A percentile compares a stretch with the other conserved stretches of the same genome.
These are phyloP conservation scores for Oryza australiensis DNA, from an alignment of 176 grass and related monocot genomes.

Conservation along the genomic window DNA sequence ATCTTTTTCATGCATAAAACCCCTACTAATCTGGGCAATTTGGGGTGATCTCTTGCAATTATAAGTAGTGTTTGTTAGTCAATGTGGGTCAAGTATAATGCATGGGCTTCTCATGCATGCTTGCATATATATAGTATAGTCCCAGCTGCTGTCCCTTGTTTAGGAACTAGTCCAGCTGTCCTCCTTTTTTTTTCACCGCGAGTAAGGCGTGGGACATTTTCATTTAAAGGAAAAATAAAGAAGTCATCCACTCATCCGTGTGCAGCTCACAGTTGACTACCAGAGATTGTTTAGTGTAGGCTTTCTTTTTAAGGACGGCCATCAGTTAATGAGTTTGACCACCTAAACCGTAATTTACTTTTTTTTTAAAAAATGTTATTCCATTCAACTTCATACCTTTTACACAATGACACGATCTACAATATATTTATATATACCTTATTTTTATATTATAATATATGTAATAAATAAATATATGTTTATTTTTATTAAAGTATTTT, in stretches of 20 bases:
- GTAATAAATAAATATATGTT: too few relatives aligned
- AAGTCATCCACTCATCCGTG: not conserved
- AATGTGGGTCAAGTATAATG: not conserved
- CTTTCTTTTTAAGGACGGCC: not conserved
- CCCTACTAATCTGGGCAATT: not conserved
- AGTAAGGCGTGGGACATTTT: not conserved
- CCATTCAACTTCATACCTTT: too few relatives aligned
- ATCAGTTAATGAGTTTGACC: not conserved
- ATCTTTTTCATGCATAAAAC: not conserved
- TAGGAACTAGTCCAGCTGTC: too few relatives aligned
- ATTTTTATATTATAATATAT: too few relatives aligned
- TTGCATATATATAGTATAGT: not conserved
- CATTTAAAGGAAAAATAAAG: not conserved
- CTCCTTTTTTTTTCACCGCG: not conserved
- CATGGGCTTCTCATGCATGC: not conserved
- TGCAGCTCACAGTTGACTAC: slow-evolving; percentile 29
- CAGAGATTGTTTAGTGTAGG: not conserved
- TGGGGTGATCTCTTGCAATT: not conserved
- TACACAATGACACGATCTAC: too few relatives aligned
- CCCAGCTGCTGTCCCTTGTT: not conserved
- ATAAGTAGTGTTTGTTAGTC: not conserved
- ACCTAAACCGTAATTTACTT: not conserved
- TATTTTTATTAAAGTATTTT: too few relatives aligned
- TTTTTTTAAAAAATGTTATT: not conserved
- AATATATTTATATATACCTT: too few relatives aligned